Percentiles rank a stretch among this genome's conserved stretches.
Conservation (phyloP, 305 asterid species). For the Fraxinus velutina region DNA sequence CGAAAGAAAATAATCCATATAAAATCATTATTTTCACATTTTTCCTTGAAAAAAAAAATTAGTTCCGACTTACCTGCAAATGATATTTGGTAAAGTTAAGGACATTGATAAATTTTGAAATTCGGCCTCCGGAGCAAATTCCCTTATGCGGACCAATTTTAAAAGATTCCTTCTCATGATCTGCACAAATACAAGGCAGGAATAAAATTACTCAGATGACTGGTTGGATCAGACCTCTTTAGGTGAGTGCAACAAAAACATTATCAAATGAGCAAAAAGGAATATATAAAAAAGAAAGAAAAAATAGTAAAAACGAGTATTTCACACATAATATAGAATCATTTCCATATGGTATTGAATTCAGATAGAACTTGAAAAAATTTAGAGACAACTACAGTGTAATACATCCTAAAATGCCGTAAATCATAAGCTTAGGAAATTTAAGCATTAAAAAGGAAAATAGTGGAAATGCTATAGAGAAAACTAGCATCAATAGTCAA, state of each 20-base stretch:
- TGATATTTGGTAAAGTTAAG: slow-evolving; percentile 71
- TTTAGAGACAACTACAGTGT: not conserved
- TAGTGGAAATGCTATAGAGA: not conserved
- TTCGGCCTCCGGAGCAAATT: slow-evolving; percentile 95
- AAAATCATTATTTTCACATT: not conserved
- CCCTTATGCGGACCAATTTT: slow-evolving; percentile 74
- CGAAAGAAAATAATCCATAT: not conserved
- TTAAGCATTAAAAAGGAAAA: not conserved
- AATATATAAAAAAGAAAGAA: not conserved
- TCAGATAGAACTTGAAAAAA: not conserved
- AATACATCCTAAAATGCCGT: not conserved
- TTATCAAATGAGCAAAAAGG: not conserved
- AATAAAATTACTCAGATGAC: slow-evolving; percentile 1
- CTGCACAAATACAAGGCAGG: slow-evolving; percentile 41
- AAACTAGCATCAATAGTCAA: slow-evolving; percentile 4
- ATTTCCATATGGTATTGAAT: not conserved
- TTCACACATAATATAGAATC: not conserved
- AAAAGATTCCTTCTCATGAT: slow-evolving; percentile 93
- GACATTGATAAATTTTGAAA: slow-evolving; percentile 45
- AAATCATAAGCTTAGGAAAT: not conserved
- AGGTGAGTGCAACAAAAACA: slow-evolving; percentile 8
- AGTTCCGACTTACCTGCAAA: slow-evolving; percentile 65
- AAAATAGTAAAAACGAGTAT: not conserved
- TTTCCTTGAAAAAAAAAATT: not conserved
- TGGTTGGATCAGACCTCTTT: slow-evolving; percentile 4